These are phyloP conservation scores for Pseudonectria buxi DNA, from an alignment of 2,329 filamentous ascomycete species.

Conservation along the genomic window DNA sequence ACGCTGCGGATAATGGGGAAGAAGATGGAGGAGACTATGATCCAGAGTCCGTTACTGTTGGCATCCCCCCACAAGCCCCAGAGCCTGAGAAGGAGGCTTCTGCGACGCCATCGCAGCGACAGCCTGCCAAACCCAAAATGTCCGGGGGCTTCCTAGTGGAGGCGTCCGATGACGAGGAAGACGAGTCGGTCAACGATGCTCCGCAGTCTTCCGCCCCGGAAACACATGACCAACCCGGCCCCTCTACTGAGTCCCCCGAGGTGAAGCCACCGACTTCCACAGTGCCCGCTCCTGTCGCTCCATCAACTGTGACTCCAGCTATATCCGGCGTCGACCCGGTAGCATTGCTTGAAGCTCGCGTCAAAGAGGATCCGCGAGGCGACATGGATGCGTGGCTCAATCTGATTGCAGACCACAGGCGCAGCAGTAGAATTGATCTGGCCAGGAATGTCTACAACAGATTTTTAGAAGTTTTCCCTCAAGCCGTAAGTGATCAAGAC, in stretches of 20 bases:
- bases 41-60: constrained; percentile 46
- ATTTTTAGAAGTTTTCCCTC: constrained; percentile 82
- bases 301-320: constrained; percentile 27
- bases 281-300: constrained; percentile 16
- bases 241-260: constrained; percentile 17
- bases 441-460: constrained; percentile 74
- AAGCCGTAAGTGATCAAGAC: constrained; percentile 62
- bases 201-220: constrained; percentile 8
- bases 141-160: constrained; percentile 54
- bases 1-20: constrained; percentile 39
- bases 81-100: constrained; percentile 20
- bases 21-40: constrained; percentile 54
- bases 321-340: constrained; percentile 57
- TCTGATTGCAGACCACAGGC: constrained; percentile 78
- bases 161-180: constrained; percentile 50
- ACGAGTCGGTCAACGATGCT: constrained; percentile 20
- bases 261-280: constrained; percentile 12
- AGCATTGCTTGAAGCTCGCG: constrained; percentile 78
- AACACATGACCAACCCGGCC: constrained; percentile 9
- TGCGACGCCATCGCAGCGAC: constrained; percentile 22
- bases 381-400: constrained; percentile 88
- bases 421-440: constrained; percentile 74
- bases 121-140: constrained; percentile 48
- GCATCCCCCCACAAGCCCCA: constrained; percentile 31
- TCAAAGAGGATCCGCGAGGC: constrained; percentile 86